Base-by-base conservation (phyloP, 768 basidiomycete genomes). In the Pleurotus eryngii region DNA sequence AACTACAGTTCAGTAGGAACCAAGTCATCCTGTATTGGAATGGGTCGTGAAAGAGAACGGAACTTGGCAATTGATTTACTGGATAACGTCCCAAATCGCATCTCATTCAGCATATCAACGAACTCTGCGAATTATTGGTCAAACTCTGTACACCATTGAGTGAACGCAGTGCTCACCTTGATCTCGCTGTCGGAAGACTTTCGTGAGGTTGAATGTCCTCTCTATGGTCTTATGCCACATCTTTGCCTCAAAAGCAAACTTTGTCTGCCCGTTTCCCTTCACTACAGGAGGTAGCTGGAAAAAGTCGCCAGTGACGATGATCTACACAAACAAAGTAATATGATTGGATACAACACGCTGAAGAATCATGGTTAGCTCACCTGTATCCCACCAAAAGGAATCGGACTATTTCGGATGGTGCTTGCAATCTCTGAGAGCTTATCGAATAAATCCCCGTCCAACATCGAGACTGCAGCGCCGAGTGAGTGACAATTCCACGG, bases 101-200 rank as follows among this genome's bases (percentile, higher is more conserved):
- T 98, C 70, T 98, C 95, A 67, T 98, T 99, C 50, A 98, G 77
- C 94, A 98, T 98, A 69, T 92, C 81, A 50, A 99, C 83, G 67
- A 99, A 98, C 53, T 85, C 94, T 94, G 67, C 35, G 54, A 40
- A 27, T 18, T 2, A 57, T 46, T 39, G 11, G 18, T 35, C 18
- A 59, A 51, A 6, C 50, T 57, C 48, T 43, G 14, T 42, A 43
- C 37, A 51, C 46, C 35, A 43, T 27, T 45, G 26, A 46, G 9
- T 48, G 60, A 17, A 40, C 57, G 24, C 20, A 6, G 26, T 57
- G 69, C 82, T 51, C 60, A 93, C 95, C 85, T 70, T 90, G 87
- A 70, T 97, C 95, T 49, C 85, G 87, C 71, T 99, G 96, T 56
- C 96, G 78, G 78, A 98, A 98, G 30, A 98, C 96, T 67, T 95